Evolutionary conservation across 177 flowering plant species (phyloP).

Genomic region (Vitis hybrid): DNA sequence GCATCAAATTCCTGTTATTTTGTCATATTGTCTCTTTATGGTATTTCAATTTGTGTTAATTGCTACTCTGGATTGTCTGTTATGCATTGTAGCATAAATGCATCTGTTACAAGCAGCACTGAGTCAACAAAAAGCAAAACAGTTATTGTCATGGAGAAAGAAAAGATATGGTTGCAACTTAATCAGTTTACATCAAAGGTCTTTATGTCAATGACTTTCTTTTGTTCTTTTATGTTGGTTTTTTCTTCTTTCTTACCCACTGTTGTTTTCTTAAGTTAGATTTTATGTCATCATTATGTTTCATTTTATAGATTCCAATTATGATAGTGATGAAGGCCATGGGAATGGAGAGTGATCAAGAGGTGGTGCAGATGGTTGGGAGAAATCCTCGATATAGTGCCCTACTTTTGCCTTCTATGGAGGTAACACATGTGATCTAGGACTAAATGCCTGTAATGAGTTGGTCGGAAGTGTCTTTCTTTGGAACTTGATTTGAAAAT

Average conservation of each 20-base stretch:
- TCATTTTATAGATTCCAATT: constrained; percentile 58
- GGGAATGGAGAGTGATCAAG: constrained; percentile 99
- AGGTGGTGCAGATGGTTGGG: constrained; percentile 95
- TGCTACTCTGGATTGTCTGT: constrained; percentile 4
- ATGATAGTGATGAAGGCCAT: constrained; percentile 92
- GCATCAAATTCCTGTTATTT: too few species aligned
- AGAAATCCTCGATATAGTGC: constrained; percentile 83
- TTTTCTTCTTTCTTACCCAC: constrained; percentile 1
- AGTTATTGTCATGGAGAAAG: constrained; percentile 72
- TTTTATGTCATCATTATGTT: not conserved
- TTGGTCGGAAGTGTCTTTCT: not conserved
- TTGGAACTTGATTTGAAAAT: too few species aligned
- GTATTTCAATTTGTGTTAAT: not conserved
- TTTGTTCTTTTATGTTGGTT: not conserved
- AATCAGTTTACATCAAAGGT: constrained; percentile 65
- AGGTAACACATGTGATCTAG: constrained; percentile 40
- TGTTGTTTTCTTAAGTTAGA: not conserved
- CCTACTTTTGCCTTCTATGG: constrained; percentile 81
- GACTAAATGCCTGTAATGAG: not conserved
- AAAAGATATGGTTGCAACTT: constrained; percentile 63
- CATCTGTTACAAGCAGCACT: constrained; percentile 90
- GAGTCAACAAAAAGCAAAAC: constrained; percentile 81
- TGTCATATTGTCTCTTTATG: not conserved
- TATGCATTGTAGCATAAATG: constrained; percentile 51
- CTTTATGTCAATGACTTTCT: not conserved